A percentile compares a stretch with the other conserved stretches of the same genome.
phyloP scores from a whole-genome alignment of 495 filamentous ascomycete species.

The Hyphodiscus hymeniophilus region DNA sequence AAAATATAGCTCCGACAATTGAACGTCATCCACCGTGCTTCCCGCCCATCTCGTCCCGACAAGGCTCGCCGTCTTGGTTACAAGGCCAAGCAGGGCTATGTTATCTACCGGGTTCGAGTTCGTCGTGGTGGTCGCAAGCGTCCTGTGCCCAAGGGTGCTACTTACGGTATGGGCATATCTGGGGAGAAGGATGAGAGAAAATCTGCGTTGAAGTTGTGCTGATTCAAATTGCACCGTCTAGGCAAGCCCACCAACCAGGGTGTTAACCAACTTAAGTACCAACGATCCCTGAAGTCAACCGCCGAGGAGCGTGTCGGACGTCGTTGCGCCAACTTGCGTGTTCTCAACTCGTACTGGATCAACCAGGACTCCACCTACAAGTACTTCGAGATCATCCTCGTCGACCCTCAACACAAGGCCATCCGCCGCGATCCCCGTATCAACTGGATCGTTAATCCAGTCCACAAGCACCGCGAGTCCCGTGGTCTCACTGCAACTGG shows the following conservation, averaged over 20 bases:
- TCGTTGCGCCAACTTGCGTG: slow-evolving; percentile 95
- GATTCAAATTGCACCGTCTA: slow-evolving; percentile 28
- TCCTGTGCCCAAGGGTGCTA: slow-evolving; percentile 95
- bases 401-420: slow-evolving; percentile 99
- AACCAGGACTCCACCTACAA: slow-evolving; percentile 99
- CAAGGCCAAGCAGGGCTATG: slow-evolving; percentile 99
- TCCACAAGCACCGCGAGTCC: slow-evolving; percentile 99
- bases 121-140: slow-evolving; percentile 95
- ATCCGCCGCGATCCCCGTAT: slow-evolving; percentile 98
- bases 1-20: slow-evolving; percentile 99
- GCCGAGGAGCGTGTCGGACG: slow-evolving; percentile 99
- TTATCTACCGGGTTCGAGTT: slow-evolving; percentile 98
- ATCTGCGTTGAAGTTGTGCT: background rate
- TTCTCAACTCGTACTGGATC: slow-evolving; percentile 99
- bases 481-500: slow-evolving; percentile 95
- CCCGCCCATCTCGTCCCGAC: slow-evolving; percentile 95
- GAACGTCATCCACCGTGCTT: slow-evolving; percentile 98
- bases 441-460: slow-evolving; percentile 99
- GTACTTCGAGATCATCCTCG: slow-evolving; percentile 99
- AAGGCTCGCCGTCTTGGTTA: slow-evolving; percentile 99
- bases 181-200: background rate
- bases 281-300: slow-evolving; percentile 92
- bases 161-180: slow-evolving; percentile 63
- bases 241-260: slow-evolving; percentile 99
- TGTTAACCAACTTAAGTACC: slow-evolving; percentile 99